These are phyloP conservation scores for Orbilia blumenaviensis DNA, from an alignment of 2,329 filamentous ascomycete species.

Conservation along the genomic window DNA sequence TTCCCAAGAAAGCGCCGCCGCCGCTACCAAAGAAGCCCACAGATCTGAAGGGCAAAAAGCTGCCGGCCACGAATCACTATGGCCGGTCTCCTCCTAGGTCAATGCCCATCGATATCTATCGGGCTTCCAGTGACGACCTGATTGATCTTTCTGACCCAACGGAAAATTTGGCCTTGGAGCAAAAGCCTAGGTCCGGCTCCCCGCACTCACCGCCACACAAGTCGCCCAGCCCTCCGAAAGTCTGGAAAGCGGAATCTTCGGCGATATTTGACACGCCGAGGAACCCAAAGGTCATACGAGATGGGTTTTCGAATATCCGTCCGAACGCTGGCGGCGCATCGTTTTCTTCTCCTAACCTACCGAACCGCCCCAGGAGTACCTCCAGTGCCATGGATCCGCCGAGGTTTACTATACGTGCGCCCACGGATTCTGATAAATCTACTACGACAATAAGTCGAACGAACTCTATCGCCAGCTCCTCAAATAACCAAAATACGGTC, in stretches of 20 bases:
- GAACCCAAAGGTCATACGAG: conserved; percentile 1
- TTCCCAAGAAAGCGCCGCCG: conserved; percentile 24
- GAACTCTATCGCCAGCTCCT: conserved; percentile 27
- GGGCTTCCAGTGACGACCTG: neutral
- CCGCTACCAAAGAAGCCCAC: conserved; percentile 50
- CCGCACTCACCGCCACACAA: conserved; percentile 45
- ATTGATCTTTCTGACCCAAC: conserved; percentile 27
- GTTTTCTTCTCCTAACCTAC: conserved; percentile 40
- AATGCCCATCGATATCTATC: conserved; percentile 39
- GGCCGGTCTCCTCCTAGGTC: conserved; percentile 27
- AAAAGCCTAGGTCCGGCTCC: conserved; percentile 2
- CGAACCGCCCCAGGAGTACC: neutral
- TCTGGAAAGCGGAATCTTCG: conserved; percentile 44
- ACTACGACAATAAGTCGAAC: conserved; percentile 57
- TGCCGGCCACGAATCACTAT: conserved; percentile 39
- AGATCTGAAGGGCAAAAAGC: conserved; percentile 44
- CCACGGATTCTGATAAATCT: conserved; percentile 55
- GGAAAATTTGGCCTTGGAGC: neutral
- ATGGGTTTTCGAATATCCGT: conserved; percentile 4
- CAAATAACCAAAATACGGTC: neutral
- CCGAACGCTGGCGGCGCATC: conserved; percentile 1
- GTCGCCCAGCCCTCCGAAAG: conserved; percentile 42
- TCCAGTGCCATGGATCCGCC: conserved; percentile 11
- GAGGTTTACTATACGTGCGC: conserved; percentile 39
- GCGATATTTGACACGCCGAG: conserved; percentile 43